Conservation (phyloP, 2,329 filamentous ascomycete genomes). For the Xylariaceae sp. region DNA sequence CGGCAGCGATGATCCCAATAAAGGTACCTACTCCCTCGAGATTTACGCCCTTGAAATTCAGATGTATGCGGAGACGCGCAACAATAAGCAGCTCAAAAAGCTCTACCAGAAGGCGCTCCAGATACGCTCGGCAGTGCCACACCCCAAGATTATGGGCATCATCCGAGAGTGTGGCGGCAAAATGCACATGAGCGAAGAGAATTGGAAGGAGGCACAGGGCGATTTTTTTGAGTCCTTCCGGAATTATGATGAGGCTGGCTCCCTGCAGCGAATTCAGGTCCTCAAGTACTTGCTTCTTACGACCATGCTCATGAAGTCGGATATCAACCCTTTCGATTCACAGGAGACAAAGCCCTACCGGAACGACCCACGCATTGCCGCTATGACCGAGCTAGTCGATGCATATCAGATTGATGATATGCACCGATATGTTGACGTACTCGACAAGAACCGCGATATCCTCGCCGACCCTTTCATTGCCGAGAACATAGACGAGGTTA, state of each 20-base stretch:
- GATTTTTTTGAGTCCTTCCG: conserved; percentile 99
- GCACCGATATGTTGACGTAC: conserved; percentile 79
- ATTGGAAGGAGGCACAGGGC: conserved; percentile 94
- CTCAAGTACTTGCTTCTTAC: conserved; percentile 94
- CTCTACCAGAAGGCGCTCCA: conserved; percentile 87
- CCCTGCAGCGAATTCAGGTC: conserved; percentile 91
- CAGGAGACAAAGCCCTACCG: conserved; percentile 99
- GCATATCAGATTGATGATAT: conserved; percentile 96
- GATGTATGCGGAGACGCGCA: conserved; percentile 94
- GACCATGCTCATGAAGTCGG: conserved; percentile 96
- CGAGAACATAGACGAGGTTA: conserved; percentile 98
- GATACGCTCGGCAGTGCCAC: conserved; percentile 93
- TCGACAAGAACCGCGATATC: conserved; percentile 83
- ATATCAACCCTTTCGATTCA: conserved; percentile 98
- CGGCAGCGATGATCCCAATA: conserved; percentile 84
- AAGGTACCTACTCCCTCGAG: conserved; percentile 93
- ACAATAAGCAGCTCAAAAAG: conserved; percentile 93
- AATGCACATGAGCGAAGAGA: conserved; percentile 99
- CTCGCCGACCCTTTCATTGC: conserved; percentile 92
- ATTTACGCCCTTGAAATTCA: conserved; percentile 97
- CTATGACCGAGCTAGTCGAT: conserved; percentile 96
- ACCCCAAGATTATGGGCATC: conserved; percentile 98
- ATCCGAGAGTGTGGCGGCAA: conserved; percentile 98
- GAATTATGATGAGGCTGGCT: conserved; percentile 97
- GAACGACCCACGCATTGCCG: conserved; percentile 87